Conservation (phyloP, 306 rosid species). For the Prunus salicina region DNA sequence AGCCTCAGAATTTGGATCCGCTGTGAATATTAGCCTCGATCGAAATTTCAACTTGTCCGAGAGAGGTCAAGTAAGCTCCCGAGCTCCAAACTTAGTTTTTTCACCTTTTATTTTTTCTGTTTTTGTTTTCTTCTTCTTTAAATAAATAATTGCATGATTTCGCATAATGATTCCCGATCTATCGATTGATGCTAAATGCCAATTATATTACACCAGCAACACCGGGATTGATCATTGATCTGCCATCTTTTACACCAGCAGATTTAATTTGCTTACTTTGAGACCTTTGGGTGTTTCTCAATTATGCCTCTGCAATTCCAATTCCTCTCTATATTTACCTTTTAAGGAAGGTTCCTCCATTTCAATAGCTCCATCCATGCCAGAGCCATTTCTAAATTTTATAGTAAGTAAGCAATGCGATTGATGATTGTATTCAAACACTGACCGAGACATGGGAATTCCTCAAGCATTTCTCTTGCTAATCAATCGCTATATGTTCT, state of each 20-base stretch:
- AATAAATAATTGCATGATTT: background rate
- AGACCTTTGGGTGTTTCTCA: background rate
- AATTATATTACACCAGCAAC: background rate
- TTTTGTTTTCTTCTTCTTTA: background rate
- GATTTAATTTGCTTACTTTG: background rate
- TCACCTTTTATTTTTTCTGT: background rate
- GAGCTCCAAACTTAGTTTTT: background rate
- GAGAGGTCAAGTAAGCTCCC: background rate
- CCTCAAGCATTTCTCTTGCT: conserved; percentile 4
- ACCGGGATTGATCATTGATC: conserved; percentile 1
- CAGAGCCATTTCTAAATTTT: background rate
- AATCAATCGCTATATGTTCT: background rate
- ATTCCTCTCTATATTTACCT: background rate
- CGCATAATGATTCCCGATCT: background rate
- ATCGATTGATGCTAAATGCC: background rate
- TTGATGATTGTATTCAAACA: background rate
- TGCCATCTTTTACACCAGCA: background rate
- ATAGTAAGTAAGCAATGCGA: background rate
- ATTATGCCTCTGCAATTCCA: background rate
- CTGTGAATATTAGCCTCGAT: background rate
- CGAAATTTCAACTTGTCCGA: background rate
- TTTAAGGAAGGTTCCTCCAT: background rate
- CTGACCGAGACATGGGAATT: conserved; percentile 19
- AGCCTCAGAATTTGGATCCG: conserved; percentile 3
- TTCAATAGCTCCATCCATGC: background rate